A percentile compares a stretch with the other conserved stretches of the same genome.
phyloP scores from a whole-genome alignment of 441 rosid species.

The Cnidoscolus chayamansa region DNA sequence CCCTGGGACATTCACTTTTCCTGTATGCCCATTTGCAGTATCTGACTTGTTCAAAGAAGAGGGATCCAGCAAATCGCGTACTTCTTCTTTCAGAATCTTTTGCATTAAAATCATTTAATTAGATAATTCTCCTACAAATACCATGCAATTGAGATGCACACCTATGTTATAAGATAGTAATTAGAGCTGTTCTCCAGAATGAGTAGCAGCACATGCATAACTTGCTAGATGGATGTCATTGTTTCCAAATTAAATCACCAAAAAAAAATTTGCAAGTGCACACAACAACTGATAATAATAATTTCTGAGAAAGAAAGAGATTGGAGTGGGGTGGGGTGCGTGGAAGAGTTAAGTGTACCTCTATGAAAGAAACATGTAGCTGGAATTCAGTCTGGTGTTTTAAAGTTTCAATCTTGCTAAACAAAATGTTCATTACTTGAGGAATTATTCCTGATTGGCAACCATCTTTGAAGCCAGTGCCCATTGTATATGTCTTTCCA shows the following conservation, averaged over 20 bases:
- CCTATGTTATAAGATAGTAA: conserved; percentile 7
- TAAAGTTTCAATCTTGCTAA: conserved; percentile 69
- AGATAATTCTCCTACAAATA: conserved; percentile 21
- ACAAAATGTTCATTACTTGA: conserved; percentile 80
- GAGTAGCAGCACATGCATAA: not conserved
- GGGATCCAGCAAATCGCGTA: conserved; percentile 88
- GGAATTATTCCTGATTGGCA: conserved; percentile 74
- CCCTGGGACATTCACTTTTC: conserved; percentile 65
- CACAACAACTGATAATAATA: not conserved
- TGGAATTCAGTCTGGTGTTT: conserved; percentile 82
- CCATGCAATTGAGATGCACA: conserved; percentile 5
- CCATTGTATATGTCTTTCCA: conserved; percentile 99
- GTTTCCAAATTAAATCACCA: not conserved
- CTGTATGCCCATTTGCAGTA: conserved; percentile 49
- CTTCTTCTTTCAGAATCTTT: conserved; percentile 98
- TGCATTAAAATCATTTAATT: conserved; percentile 29
- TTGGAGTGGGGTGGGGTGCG: too few species aligned
- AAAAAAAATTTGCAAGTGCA: not conserved
- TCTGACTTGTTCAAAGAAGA: conserved; percentile 56
- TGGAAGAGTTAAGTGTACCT: conserved; percentile 45
- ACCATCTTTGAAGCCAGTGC: conserved; percentile 86
- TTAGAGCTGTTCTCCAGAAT: conserved; percentile 8
- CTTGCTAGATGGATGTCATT: not conserved
- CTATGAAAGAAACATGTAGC: conserved; percentile 87
- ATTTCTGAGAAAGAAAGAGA: not conserved